phyloP scores from a whole-genome alignment of 805 yeast species.

The Monosporozyma siamensis region DNA sequence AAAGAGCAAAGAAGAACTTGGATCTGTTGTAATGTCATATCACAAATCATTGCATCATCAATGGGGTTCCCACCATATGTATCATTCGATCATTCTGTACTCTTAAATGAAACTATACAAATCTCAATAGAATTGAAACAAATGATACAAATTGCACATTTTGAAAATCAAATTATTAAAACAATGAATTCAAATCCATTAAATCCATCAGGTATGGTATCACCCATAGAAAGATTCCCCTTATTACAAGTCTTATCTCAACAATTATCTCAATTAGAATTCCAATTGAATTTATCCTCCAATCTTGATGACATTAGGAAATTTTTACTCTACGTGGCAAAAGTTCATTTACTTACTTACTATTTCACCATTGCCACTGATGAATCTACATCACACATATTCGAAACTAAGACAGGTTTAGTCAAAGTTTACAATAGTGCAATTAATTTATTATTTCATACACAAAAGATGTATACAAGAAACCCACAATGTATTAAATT shows the following conservation, averaged over 20 bases:
- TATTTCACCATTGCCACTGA: constrained; percentile 51
- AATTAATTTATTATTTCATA: constrained; percentile 57
- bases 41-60: constrained; percentile 83
- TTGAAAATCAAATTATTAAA: constrained; percentile 77
- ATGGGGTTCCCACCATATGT: constrained; percentile 94
- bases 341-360: constrained; percentile 76
- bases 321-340: constrained; percentile 59
- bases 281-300: constrained; percentile 17
- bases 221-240: constrained; percentile 64
- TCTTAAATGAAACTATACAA: constrained; percentile 8
- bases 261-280: constrained; percentile 70
- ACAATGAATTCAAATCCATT: constrained; percentile 63
- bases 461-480: constrained; percentile 47
- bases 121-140: constrained; percentile 57
- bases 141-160: constrained; percentile 74
- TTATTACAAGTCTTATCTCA: constrained; percentile 58
- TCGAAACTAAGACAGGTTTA: constrained; percentile 64
- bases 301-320: constrained; percentile 58
- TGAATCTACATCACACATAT: constrained; percentile 6
- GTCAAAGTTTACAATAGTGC: constrained; percentile 77
- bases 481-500: constrained; percentile 60
- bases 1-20: constrained; percentile 83
- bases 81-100: constrained; percentile 60
- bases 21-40: constrained; percentile 86
- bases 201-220: constrained; percentile 57